A percentile compares a stretch with the other conserved stretches of the same genome.
phyloP scores from a whole-genome alignment of 1,284 basidiomycete genomes.

The Tilletia indica region DNA sequence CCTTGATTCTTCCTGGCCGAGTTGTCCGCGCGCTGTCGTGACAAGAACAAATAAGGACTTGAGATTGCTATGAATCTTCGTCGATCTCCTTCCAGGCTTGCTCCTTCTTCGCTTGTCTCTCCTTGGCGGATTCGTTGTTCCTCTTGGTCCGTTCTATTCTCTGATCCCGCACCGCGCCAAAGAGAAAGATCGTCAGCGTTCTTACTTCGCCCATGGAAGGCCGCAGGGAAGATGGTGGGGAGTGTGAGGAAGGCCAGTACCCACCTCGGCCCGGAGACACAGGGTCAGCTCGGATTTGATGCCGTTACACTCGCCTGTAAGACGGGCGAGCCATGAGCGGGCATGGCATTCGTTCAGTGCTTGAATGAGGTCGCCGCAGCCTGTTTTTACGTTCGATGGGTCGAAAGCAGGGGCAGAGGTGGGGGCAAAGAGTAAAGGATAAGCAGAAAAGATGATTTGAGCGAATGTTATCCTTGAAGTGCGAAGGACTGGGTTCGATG shows the following conservation, averaged over 20 bases:
- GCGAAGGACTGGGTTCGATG: background rate
- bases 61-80: slow-evolving; percentile 26
- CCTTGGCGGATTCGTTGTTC: slow-evolving; percentile 29
- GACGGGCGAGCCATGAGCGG: slow-evolving; percentile 32
- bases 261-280: slow-evolving; percentile 40
- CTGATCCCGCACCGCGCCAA: too few species aligned
- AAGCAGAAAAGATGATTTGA: too few species aligned
- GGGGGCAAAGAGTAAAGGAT: background rate
- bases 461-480: background rate
- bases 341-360: slow-evolving; percentile 40
- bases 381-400: too few species aligned
- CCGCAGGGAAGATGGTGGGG: too few species aligned
- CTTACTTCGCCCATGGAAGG: too few species aligned
- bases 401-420: background rate
- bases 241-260: slow-evolving; percentile 11
- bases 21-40: too few species aligned
- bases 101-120: slow-evolving; percentile 34
- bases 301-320: slow-evolving; percentile 41
- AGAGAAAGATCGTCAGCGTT: too few species aligned
- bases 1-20: too few species aligned
- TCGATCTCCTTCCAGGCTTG: slow-evolving; percentile 39
- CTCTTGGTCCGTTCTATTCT: slow-evolving; percentile 30
- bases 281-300: slow-evolving; percentile 43
- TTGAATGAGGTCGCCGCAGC: slow-evolving; percentile 39
- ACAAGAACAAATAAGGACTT: too few species aligned